Evolutionary conservation across 768 basidiomycete genomes (phyloP).

Genomic region (Gyrodon lividus): DNA sequence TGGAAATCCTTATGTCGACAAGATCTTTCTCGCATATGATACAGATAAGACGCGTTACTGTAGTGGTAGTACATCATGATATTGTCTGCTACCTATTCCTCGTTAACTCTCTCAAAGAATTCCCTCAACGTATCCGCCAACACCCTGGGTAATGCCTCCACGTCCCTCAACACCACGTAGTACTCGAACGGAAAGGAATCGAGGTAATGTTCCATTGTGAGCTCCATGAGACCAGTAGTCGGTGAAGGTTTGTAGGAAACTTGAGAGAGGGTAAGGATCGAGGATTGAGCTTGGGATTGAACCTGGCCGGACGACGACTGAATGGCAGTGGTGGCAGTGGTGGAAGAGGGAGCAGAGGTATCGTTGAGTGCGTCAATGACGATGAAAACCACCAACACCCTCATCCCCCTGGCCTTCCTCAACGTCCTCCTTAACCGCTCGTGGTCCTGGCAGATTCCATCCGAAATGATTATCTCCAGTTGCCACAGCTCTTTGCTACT

Average conservation of each 20-base stretch:
- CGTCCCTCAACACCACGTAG: slow-evolving; percentile 88
- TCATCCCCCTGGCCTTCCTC: slow-evolving; percentile 82
- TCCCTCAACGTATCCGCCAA: slow-evolving; percentile 86
- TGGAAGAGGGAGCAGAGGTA: slow-evolving; percentile 24
- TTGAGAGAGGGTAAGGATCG: slow-evolving; percentile 91
- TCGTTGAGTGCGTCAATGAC: slow-evolving; percentile 86
- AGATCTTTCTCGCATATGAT: neutral
- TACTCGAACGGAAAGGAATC: slow-evolving; percentile 99
- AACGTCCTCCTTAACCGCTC: slow-evolving; percentile 77
- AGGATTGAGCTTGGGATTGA: slow-evolving; percentile 45
- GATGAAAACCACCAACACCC: slow-evolving; percentile 95
- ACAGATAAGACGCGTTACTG: too few relatives aligned
- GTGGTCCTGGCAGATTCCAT: slow-evolving; percentile 98
- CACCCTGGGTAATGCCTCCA: slow-evolving; percentile 90
- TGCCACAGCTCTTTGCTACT: slow-evolving; percentile 91
- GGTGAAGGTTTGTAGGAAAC: slow-evolving; percentile 68
- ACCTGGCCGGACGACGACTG: slow-evolving; percentile 8
- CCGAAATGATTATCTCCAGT: slow-evolving; percentile 95
- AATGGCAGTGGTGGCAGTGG: slow-evolving; percentile 7
- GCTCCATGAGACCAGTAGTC: slow-evolving; percentile 67
- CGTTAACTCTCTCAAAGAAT: slow-evolving; percentile 84
- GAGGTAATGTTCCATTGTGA: slow-evolving; percentile 85
- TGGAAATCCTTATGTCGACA: too few relatives aligned
- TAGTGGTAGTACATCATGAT: too few relatives aligned
- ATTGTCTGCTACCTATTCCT: slow-evolving; percentile 37